Conservation (phyloP, 352 stramenopile genomes). For the Phytophthora multivora region DNA sequence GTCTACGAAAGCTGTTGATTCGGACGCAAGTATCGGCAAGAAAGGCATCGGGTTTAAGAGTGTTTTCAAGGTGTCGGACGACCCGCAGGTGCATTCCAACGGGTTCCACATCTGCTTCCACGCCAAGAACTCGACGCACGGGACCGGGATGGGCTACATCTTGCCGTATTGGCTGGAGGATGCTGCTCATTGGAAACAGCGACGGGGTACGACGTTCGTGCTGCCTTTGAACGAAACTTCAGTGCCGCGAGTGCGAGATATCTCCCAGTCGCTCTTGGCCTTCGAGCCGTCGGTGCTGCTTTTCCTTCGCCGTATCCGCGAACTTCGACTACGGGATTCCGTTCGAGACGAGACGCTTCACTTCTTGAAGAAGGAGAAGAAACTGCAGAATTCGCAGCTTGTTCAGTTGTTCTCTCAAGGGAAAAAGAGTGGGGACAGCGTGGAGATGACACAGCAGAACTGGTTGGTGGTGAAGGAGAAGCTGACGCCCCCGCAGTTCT, state of each 20-base stretch:
- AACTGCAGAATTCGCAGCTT: slow-evolving; percentile 28
- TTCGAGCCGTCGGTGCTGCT: slow-evolving; percentile 84
- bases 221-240: slow-evolving; percentile 71
- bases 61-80: slow-evolving; percentile 89
- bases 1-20: slow-evolving; percentile 68
- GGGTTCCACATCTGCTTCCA: slow-evolving; percentile 87
- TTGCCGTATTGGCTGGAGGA: slow-evolving; percentile 81
- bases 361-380: slow-evolving; percentile 55
- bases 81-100: slow-evolving; percentile 87
- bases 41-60: slow-evolving; percentile 93
- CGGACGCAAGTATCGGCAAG: slow-evolving; percentile 79
- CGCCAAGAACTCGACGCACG: slow-evolving; percentile 51
- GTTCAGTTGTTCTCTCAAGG: slow-evolving; percentile 49
- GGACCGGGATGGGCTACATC: slow-evolving; percentile 73
- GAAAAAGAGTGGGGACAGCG: slow-evolving; percentile 11
- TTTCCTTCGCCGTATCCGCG: slow-evolving; percentile 74
- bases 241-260: slow-evolving; percentile 45
- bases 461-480: slow-evolving; percentile 69
- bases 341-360: slow-evolving; percentile 34
- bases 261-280: slow-evolving; percentile 63
- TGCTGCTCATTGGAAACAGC: slow-evolving; percentile 39
- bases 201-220: slow-evolving; percentile 72
- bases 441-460: slow-evolving; percentile 37
- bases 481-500: slow-evolving; percentile 34
- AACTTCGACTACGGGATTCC: slow-evolving; percentile 61